Evolutionary conservation across 768 basidiomycete species (phyloP), one percentile per base, ranked within the genome.

Genomic region (Serendipita indica): DNA sequence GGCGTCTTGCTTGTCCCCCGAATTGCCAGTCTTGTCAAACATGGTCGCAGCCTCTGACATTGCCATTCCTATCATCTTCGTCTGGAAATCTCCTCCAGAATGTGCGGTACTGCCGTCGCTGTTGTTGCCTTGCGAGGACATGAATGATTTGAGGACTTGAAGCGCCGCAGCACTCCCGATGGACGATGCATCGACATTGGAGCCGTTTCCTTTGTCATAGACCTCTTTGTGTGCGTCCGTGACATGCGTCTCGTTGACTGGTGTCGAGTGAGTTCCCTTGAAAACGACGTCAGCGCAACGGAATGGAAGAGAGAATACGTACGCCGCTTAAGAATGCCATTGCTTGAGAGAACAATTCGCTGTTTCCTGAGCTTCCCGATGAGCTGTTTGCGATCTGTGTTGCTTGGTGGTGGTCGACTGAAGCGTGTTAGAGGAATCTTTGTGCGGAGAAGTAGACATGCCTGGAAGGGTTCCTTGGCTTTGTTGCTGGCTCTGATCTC

Each of bases 101-200:
- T n/a, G n/a, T n/a, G n/a, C n/a, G 33, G 6, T 25, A 33, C 39
- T n/a, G 32, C 18, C 18, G 30, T 60, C 33, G 33, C 33, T 33
- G 77, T 74, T 54, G 10, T 16, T 22, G 20, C 49, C 62, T 1
- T 71, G 34, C 16, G 83, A 78, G 2, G 77, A 78, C 1, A 83
- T 83, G 72, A 86, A 86, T 63, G 74, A 66, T 71, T 88, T 83
- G 60, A 89, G 67, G 4, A 75, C 84, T 75, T 86, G 77, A 62
- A 87, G 62, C 13, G 89, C 89, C 18, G 89, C 89, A 25, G 89
- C 89, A 60, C 83, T 76, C 18, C 88, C 88, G 60, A 89, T 68
- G 13, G 79, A 74, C 28, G 73, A 70, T 2, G 88, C 85, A 61
- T 73, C 75, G 65, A 90, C 62, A n/a, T 67, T 70, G 22, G 72